Evolutionary conservation across 495 filamentous ascomycete genomes (phyloP).

Genomic region (Penicillium atrosanguineum): DNA sequence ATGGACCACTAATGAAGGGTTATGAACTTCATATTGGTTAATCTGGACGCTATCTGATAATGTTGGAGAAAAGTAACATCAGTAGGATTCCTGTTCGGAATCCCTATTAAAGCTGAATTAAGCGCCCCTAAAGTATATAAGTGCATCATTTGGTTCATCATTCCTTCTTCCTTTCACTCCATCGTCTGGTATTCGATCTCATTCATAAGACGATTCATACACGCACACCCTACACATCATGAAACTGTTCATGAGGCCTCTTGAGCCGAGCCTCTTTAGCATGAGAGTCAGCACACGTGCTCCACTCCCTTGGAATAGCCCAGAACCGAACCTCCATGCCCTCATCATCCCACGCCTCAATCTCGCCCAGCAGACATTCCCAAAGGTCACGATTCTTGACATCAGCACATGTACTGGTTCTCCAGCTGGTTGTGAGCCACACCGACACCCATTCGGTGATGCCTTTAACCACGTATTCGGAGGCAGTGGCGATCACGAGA

Average conservation of each 20-base stretch:
- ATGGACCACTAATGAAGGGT: no score
- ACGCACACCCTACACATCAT: neutral
- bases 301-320: neutral
- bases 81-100: no score
- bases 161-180: neutral
- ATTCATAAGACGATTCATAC: neutral
- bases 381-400: conserved; percentile 43
- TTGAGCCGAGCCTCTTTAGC: neutral
- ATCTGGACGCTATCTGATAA: no score
- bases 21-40: no score
- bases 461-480: conserved; percentile 35
- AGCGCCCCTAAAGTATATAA: no score
- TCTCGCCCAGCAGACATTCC: conserved; percentile 20
- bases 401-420: conserved; percentile 8
- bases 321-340: conserved; percentile 35
- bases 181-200: neutral
- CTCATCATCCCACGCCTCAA: conserved; percentile 11
- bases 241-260: neutral
- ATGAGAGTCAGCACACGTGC: neutral
- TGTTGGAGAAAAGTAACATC: no score
- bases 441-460: conserved; percentile 23
- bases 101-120: no score
- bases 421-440: conserved; percentile 27
- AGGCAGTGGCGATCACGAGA: conserved; percentile 39
- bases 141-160: no score